phyloP scores from a whole-genome alignment of 306 rosid genomes.

The Trifolium fragiferum region DNA sequence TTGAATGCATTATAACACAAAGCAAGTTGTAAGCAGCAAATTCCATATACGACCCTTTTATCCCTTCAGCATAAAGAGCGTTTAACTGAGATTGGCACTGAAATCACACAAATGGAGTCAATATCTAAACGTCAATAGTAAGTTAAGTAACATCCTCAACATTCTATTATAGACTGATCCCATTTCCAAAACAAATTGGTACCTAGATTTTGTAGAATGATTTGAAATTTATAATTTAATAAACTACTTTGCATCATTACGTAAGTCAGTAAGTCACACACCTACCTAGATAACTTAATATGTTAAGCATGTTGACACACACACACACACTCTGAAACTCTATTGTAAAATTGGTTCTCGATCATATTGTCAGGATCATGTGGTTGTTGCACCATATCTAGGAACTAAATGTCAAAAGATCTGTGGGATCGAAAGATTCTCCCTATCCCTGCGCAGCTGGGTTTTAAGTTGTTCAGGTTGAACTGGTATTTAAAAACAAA shows the following conservation, averaged over 20 bases:
- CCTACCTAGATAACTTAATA: constrained; percentile 11
- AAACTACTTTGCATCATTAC: constrained; percentile 20
- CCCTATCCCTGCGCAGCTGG: neutral
- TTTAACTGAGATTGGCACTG: constrained; percentile 94
- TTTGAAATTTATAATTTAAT: constrained; percentile 18
- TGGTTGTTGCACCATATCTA: neutral
- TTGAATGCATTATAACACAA: constrained; percentile 91
- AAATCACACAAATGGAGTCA: constrained; percentile 47
- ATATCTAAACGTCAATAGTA: constrained; percentile 31
- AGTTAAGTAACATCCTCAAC: constrained; percentile 28
- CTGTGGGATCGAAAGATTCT: neutral
- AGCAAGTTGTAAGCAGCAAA: constrained; percentile 97
- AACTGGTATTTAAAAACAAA: neutral
- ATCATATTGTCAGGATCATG: neutral
- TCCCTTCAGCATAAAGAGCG: constrained; percentile 89
- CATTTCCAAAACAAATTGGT: constrained; percentile 15
- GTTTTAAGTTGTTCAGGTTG: neutral
- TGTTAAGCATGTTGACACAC: constrained; percentile 19
- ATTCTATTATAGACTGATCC: constrained; percentile 10
- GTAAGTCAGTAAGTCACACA: constrained; percentile 25
- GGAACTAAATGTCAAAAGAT: neutral
- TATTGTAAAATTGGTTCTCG: neutral
- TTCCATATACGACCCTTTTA: constrained; percentile 88
- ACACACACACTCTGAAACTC: neutral
- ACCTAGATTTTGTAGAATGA: constrained; percentile 3